phyloP scores from a whole-genome alignment of 2,329 filamentous ascomycete species.

The Fusarium continuum region DNA sequence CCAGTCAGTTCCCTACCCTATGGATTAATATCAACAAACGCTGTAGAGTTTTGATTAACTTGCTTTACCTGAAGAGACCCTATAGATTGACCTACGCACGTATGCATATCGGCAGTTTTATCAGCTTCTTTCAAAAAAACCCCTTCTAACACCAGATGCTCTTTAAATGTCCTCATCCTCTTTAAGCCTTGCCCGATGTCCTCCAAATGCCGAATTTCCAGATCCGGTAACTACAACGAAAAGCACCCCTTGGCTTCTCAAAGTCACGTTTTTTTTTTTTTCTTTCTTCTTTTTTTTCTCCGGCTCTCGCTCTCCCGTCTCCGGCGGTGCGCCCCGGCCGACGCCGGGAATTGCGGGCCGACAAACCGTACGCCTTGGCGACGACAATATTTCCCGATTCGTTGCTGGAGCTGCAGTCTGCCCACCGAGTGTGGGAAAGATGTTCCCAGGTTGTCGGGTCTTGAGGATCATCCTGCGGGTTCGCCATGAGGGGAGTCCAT shows the following conservation, averaged over 20 bases:
- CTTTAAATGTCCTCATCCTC: not conserved
- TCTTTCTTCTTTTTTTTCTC: not conserved
- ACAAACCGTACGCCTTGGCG: slow-evolving; percentile 27
- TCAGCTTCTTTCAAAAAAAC: not conserved
- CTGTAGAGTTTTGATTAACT: too few species aligned
- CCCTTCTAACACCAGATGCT: slow-evolving; percentile 3
- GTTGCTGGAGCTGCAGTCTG: not conserved
- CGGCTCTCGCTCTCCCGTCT: slow-evolving; percentile 25
- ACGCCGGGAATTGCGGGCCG: slow-evolving; percentile 36
- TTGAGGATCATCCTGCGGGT: not conserved
- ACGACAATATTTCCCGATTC: not conserved
- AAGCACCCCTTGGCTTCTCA: not conserved
- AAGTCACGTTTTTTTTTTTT: not conserved
- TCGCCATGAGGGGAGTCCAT: not conserved
- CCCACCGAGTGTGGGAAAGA: too few species aligned
- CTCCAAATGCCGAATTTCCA: slow-evolving; percentile 21
- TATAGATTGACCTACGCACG: slow-evolving; percentile 6
- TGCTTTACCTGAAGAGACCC: too few species aligned
- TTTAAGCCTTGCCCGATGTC: slow-evolving; percentile 1
- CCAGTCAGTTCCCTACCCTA: too few species aligned
- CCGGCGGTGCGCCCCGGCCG: slow-evolving; percentile 30
- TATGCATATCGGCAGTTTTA: slow-evolving; percentile 15
- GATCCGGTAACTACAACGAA: slow-evolving; percentile 19
- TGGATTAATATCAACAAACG: too few species aligned
- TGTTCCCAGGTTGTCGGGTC: slow-evolving; percentile 30